Evolutionary conservation across 2,329 filamentous ascomycete genomes (phyloP).

Genomic region (Xylariaceae sp.): DNA sequence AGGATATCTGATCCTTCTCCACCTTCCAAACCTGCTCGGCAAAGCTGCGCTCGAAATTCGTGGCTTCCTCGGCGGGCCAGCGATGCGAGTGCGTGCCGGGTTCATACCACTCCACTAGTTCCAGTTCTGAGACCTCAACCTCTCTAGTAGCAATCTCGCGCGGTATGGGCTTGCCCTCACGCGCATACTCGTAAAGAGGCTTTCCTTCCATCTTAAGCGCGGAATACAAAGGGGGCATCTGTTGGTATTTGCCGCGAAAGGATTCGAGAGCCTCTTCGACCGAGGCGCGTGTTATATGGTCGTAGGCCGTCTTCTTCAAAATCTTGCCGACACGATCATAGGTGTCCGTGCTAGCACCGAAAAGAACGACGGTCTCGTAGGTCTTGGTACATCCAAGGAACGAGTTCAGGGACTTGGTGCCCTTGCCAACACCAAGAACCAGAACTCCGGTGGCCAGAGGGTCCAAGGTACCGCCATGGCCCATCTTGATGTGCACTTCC

Average conservation of each 20-base stretch:
- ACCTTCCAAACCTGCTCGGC: slow-evolving; percentile 66
- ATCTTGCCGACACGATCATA: slow-evolving; percentile 87
- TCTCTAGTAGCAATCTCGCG: slow-evolving; percentile 75
- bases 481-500: slow-evolving; percentile 76
- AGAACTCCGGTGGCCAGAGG: slow-evolving; percentile 90
- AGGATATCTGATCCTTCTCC: slow-evolving; percentile 50
- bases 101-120: slow-evolving; percentile 79
- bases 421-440: slow-evolving; percentile 79
- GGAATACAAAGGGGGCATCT: slow-evolving; percentile 88
- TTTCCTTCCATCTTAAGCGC: slow-evolving; percentile 92
- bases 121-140: slow-evolving; percentile 71
- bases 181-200: slow-evolving; percentile 90
- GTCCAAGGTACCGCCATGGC: slow-evolving; percentile 92
- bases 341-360: slow-evolving; percentile 86
- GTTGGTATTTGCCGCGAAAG: slow-evolving; percentile 79
- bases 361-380: slow-evolving; percentile 84
- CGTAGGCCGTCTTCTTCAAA: slow-evolving; percentile 66
- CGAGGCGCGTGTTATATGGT: slow-evolving; percentile 71
- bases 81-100: slow-evolving; percentile 72
- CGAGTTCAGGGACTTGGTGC: slow-evolving; percentile 72
- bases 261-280: slow-evolving; percentile 70
- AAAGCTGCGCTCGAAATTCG: slow-evolving; percentile 66
- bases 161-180: slow-evolving; percentile 81
- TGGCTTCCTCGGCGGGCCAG: slow-evolving; percentile 76
- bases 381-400: slow-evolving; percentile 89